A percentile compares a stretch with the other conserved stretches of the same genome.
Evolutionary conservation across 371 early-diverging fungal species (phyloP).

Genomic region (Nematocida displodere): DNA sequence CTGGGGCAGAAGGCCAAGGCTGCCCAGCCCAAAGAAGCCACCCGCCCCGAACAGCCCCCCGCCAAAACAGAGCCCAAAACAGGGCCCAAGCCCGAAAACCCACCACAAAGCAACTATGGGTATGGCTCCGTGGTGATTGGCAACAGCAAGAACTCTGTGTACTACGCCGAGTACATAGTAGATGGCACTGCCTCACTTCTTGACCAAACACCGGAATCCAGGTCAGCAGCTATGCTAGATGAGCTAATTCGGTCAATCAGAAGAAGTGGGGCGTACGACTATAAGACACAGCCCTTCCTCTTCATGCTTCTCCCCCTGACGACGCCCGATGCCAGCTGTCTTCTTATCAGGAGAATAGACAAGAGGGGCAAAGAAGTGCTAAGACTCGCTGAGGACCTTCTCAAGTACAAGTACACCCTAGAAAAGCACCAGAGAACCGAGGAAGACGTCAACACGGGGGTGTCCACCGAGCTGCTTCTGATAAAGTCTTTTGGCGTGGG

Average conservation of each 20-base stretch:
- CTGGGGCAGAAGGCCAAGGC: slow-evolving; percentile 31
- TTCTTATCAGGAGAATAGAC: slow-evolving; percentile 22
- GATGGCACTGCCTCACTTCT: slow-evolving; percentile 23
- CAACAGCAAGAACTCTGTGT: slow-evolving; percentile 16
- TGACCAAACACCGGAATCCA: neutral
- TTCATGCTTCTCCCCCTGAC: slow-evolving; percentile 31
- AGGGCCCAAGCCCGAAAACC: neutral
- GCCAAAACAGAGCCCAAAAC: no score
- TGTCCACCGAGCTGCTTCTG: slow-evolving; percentile 22
- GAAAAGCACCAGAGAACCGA: slow-evolving; percentile 23
- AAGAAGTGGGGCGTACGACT: slow-evolving; percentile 39
- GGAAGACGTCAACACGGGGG: slow-evolving; percentile 24
- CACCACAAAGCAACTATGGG: no score
- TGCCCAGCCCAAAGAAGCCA: no score
- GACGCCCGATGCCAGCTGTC: neutral
- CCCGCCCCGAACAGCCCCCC: no score
- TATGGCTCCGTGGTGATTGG: slow-evolving; percentile 12
- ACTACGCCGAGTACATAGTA: slow-evolving; percentile 33
- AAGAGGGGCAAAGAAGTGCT: slow-evolving; percentile 8
- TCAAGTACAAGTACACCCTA: slow-evolving; percentile 46
- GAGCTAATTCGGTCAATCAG: slow-evolving; percentile 2
- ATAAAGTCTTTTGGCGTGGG: slow-evolving; percentile 48
- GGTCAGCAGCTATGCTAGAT: neutral
- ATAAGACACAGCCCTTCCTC: slow-evolving; percentile 15
- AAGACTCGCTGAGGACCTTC: slow-evolving; percentile 7